phyloP scores from a whole-genome alignment of 2,329 filamentous ascomycete species.

The Fusarium staphyleae region DNA sequence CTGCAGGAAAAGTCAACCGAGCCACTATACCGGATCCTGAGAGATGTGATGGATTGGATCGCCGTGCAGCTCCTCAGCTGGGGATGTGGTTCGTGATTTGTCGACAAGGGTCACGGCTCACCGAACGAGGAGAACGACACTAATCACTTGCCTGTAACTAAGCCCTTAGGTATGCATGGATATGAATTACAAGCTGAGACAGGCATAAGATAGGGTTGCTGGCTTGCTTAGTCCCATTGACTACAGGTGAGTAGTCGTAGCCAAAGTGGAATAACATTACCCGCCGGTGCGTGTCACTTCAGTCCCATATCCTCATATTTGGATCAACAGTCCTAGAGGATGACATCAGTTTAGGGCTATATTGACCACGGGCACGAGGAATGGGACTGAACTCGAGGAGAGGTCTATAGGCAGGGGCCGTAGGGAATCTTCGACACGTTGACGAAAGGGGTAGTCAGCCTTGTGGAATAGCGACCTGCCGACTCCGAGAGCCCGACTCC shows the following conservation, averaged over 20 bases:
- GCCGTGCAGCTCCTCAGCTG: conserved; percentile 3
- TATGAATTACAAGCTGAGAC: conserved; percentile 5
- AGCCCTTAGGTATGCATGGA: conserved; percentile 1
- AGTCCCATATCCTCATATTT: conserved; percentile 1
- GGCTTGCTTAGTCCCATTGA: neutral
- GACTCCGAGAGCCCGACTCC: conserved; percentile 1
- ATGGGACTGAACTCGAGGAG: neutral
- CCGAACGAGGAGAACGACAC: neutral
- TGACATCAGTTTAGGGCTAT: conserved; percentile 18
- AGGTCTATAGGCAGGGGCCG: too few species aligned
- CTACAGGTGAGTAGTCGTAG: neutral
- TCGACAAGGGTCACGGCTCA: neutral
- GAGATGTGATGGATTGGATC: neutral
- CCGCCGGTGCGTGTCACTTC: neutral
- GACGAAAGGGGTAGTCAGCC: conserved; percentile 4
- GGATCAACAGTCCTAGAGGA: conserved; percentile 20
- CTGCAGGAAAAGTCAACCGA: conserved; percentile 1
- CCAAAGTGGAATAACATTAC: neutral
- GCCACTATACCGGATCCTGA: too few species aligned
- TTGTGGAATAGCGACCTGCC: conserved; percentile 2
- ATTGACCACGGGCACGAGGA: conserved; percentile 1
- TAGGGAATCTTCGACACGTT: neutral
- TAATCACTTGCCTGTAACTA: conserved; percentile 2
- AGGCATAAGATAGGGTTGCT: neutral
- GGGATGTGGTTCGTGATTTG: neutral